Base-by-base conservation (phyloP, 1,284 basidiomycete genomes). In the Schizopora paradoxa region DNA sequence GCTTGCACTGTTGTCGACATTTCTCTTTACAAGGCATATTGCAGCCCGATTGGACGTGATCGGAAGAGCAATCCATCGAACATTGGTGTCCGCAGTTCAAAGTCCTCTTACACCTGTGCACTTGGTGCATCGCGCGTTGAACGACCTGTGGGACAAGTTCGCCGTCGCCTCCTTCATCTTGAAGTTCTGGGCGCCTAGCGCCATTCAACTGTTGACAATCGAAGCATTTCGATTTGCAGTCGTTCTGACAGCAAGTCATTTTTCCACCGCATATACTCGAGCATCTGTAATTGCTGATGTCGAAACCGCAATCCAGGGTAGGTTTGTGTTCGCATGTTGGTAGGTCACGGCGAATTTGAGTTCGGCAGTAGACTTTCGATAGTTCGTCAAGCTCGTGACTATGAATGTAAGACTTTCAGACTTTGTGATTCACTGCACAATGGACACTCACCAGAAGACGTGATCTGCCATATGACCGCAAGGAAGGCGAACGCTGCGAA, bases 41-140 rank as follows among this genome's bases (percentile, higher is more conserved):
- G 5, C 70, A 70, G 49, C 78, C 79, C 33, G 70, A n/a, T n/a
- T n/a, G n/a, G n/a, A n/a, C 56, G 48, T 83, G 78, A 6, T 69
- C 63, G n/a, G 62, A 52, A 0, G 73, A 72, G 53, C 83, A 86
- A 4, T 58, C 46, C 4, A 66, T 66, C 8, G 62, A 63, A 52
- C 84, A 86, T 1, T 50, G 41, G 58, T 86, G 84, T 14, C 70
- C 70, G 53, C 84, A 86, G 53, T 74, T 76, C 0, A 85, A 65
- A 2, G 45, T 40, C 41, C 70, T 69, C 49, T 74, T 61, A 59
- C 83, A 86, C 0, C 64, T 61, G 55, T 86, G 82, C 0, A 41
- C 7, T 1, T 52, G 34, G 50, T 86, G 82, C 3, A 54, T 50
- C 1, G 37, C 57, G 29, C 77, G 60, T 32, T 44, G 28, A 25